Evolutionary conservation across 208 protist species (phyloP), one percentile per base, ranked within the genome.

Genomic region (Tritrichomonas musculus): DNA sequence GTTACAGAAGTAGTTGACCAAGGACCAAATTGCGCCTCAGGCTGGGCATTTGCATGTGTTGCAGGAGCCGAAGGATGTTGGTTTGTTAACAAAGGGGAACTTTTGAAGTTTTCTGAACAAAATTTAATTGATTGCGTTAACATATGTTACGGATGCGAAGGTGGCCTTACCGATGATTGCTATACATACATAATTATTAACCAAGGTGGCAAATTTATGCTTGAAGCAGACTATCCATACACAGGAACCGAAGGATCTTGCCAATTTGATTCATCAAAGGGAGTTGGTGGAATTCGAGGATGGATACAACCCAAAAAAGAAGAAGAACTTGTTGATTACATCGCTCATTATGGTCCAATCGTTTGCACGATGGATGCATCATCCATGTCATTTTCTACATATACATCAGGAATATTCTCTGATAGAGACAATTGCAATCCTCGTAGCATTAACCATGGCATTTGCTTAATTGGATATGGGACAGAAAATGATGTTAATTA

Each of bases 41-140:
- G 95, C 92, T 96, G 95, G 96, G 94, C 95, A 20, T 94, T 95
- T 82, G 60, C 93, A 0, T 69, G 93, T 2, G 88, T 53, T 25
- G 64, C 47, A 30, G 77, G 65, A 47, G 30, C 82, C 17, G 94
- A 94, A 77, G 64, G 22, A 33, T 8, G 8, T 72, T 72, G 17
- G 53, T 17, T 11, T 27, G 30, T 94, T 30, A 33, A 53, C 17
- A 92, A 80, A 4, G 80, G 72, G 39, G 84, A 65, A 69, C 94
- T 95, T 20, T 30, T 94, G n/a, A 94, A 80, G 33, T 95, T 99
- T 30, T 98, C 97, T 22, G 97, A 98, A 96, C 97, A 98, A 95
- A 94, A 97, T 94, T 95, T 99, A 92, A 97, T 98, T 64, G 96
- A 97, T 41, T 99, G 98, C 94, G 97, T 93, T 82, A 95, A 92